Base-by-base conservation (phyloP, 2,329 filamentous ascomycete genomes). In the Aureobasidium mangrovei region DNA sequence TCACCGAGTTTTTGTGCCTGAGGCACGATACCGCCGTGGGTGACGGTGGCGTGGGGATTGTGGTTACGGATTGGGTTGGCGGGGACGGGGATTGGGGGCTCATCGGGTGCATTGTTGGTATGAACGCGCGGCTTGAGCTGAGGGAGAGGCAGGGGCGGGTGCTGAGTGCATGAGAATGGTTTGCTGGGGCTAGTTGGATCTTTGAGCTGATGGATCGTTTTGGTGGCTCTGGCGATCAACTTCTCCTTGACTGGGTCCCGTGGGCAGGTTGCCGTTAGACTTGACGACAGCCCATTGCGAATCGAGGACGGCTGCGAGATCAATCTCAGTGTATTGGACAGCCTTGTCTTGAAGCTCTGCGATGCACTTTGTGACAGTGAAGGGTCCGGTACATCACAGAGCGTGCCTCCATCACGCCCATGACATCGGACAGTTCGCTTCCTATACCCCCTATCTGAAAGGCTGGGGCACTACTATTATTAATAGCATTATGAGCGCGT, bases 1-100 rank as follows among this genome's bases (percentile, higher is more conserved):
- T 77, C n/a, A 73, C 79, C 40, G 74, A 78, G 58, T 81, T 80
- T 67, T 64, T 84, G 51, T 81, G 79, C 60, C 69, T 70, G 58
- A 75, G 71, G 55, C 79, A 83, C 63, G 71, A 70, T 58, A 70
- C 57, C 63, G 63, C 32, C 60, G 64, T 54, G 32, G 68, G 65
- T 40, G 65, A 68, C 59, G 90, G 86, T 29, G 79, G 82, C 4
- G 94, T 91, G 1, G 93, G 93, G 3, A 82, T 97, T 56, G 83
- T 97, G 42, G 85, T 97, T 28, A 93, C 86, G 58, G 93, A 98
- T 70, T 96, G 88, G 88, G 91, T 96, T 48, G 93, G 93, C 2
- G 75, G 83, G 57, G 78, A 84, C 58, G 90, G 85, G 0, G 86
- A 97, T 70, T 98, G 91, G 91, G 90, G 96, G 72, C 70, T 97